Evolutionary conservation across 495 filamentous ascomycete genomes (phyloP), one percentile per base, ranked within the genome.

Genomic region (Xylaria acuta): DNA sequence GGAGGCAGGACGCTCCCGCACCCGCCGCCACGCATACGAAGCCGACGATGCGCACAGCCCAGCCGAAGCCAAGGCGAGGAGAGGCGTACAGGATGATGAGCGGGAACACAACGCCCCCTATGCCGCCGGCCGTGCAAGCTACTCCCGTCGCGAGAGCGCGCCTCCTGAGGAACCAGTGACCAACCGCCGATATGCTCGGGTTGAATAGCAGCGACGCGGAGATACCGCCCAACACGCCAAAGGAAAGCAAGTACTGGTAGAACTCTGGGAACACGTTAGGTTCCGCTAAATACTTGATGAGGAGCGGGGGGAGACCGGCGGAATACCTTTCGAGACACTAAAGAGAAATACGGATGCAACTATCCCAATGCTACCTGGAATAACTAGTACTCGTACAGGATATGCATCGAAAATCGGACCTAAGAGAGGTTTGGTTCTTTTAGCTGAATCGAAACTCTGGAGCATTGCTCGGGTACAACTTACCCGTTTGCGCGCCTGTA

Each of bases 161-260:
- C 22, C 86, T 86, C 12, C 71, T 75, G 67, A 90, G 82, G 79
- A 92, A 92, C 86, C 88, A 91, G 80, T 92, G 90, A 47, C 88
- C 87, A 0, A 92, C 84, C 22, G 87, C 84, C 1, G 87, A 86
- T 71, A 90, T 86, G 1, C 88, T 83, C 0, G 89, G 87, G 0
- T 87, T 87, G 11, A 90, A 90, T 9, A 92, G 80, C 25, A 90
- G 78, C 0, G 90, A 89, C 20, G 86, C 83, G 2, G 86, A 86
- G 7, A 87, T 73, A 3, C 90, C 90, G 3, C 86, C 84, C 9
- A 91, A 75, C 0, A 92, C 74, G 4, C 85, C 84, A 51, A 90
- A 88, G 18, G 86, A 86, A 0, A 92, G 84, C 73, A 92, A 84
- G 76, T 91, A 91, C 47, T 92, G 90, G 83, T 90, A 92, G 76